These are phyloP conservation scores for Paracamarosporium sp. DNA, from an alignment of 2,329 filamentous ascomycete species.

Conservation along the genomic window DNA sequence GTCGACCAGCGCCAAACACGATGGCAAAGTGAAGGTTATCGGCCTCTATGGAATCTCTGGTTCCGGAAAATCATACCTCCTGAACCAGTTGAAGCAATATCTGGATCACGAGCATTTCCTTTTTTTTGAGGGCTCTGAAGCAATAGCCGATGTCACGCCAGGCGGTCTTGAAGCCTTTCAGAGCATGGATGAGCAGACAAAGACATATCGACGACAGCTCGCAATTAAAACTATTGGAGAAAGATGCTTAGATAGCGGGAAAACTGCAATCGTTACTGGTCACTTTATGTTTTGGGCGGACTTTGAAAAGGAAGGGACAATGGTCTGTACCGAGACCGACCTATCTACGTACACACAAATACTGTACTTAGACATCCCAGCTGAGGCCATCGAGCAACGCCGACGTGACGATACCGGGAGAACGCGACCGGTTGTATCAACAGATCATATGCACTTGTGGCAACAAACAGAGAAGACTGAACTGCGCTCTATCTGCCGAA, in stretches of 20 bases:
- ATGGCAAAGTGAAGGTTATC: neutral
- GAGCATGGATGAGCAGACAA: conserved; percentile 41
- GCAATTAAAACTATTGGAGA: conserved; percentile 57
- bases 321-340: conserved; percentile 56
- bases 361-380: conserved; percentile 59
- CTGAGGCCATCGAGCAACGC: conserved; percentile 47
- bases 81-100: conserved; percentile 50
- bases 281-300: conserved; percentile 63
- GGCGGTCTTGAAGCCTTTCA: conserved; percentile 60
- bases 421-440: conserved; percentile 42
- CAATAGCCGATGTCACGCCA: conserved; percentile 51
- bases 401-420: conserved; percentile 48
- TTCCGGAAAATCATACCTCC: conserved; percentile 58
- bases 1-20: neutral
- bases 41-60: conserved; percentile 62
- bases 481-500: conserved; percentile 54
- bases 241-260: conserved; percentile 42
- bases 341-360: conserved; percentile 62
- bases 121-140: conserved; percentile 62
- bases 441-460: conserved; percentile 56
- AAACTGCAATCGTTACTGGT: conserved; percentile 59
- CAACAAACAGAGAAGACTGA: conserved; percentile 53
- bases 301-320: conserved; percentile 22
- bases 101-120: conserved; percentile 47
- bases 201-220: conserved; percentile 48